Evolutionary conservation across 116 monocot species (phyloP).

Genomic region (Cymodocea nodosa): DNA sequence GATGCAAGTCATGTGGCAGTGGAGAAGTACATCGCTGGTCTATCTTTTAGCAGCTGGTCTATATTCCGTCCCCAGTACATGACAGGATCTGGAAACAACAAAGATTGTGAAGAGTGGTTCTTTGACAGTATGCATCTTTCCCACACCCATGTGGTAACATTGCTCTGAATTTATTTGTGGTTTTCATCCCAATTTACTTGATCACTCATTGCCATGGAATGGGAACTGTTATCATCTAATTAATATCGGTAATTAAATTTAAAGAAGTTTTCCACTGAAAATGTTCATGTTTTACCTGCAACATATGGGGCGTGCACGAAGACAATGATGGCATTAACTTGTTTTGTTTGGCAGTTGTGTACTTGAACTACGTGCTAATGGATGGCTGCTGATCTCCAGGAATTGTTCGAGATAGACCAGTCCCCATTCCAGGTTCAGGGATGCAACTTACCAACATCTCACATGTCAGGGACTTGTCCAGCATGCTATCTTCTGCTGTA

Average conservation of each 20-base stretch:
- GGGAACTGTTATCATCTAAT: neutral
- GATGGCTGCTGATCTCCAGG: slow-evolving; percentile 22
- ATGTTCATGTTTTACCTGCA: neutral
- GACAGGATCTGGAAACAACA: slow-evolving; percentile 96
- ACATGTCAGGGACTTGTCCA: slow-evolving; percentile 83
- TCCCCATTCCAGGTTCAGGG: slow-evolving; percentile 80
- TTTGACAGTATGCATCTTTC: slow-evolving; percentile 59
- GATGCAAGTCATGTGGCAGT: slow-evolving; percentile 72
- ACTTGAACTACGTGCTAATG: neutral
- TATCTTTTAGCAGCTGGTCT: slow-evolving; percentile 68
- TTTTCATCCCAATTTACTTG: too few relatives aligned
- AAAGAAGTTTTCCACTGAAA: neutral
- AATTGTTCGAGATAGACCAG: slow-evolving; percentile 70
- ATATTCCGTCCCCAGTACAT: slow-evolving; percentile 92
- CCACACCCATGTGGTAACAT: neutral
- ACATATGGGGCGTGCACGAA: too few relatives aligned
- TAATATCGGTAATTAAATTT: too few relatives aligned
- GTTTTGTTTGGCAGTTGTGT: too few relatives aligned
- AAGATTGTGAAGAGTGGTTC: slow-evolving; percentile 99
- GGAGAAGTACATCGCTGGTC: slow-evolving; percentile 71
- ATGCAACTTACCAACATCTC: slow-evolving; percentile 90
- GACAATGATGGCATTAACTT: too few relatives aligned
- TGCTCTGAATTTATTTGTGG: too few relatives aligned
- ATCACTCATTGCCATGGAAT: too few relatives aligned
- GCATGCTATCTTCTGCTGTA: slow-evolving; percentile 72